A percentile compares a stretch with the other conserved stretches of the same genome.
Conservation (phyloP, 192 early-diverging fungal genomes). For the Ambispora gerdemannii region DNA sequence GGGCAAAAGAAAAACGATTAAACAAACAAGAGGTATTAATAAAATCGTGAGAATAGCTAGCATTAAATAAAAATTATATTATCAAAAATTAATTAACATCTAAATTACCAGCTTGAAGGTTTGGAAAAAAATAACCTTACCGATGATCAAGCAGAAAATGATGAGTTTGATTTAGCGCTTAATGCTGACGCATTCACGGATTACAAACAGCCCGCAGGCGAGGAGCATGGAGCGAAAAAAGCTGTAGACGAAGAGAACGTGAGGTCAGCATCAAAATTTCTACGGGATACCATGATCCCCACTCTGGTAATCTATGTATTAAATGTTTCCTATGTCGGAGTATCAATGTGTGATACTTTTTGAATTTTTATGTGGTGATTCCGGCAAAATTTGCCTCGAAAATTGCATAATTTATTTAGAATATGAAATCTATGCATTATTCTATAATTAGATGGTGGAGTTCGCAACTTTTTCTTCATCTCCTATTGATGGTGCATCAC, state of each 20-base stretch:
- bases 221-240: conserved; percentile 35
- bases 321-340: no score
- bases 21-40: conserved; percentile 41
- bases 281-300: conserved; percentile 65
- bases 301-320: conserved; percentile 58
- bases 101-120: background rate
- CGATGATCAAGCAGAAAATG: background rate
- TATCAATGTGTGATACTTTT: no score
- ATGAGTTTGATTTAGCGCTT: conserved; percentile 48
- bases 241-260: conserved; percentile 34
- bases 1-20: conserved; percentile 55
- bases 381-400: conserved; percentile 16
- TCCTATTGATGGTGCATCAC: conserved; percentile 73
- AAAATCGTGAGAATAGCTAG: no score
- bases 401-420: no score
- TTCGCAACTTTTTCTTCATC: conserved; percentile 66
- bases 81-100: background rate
- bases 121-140: background rate
- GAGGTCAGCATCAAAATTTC: conserved; percentile 74
- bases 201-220: conserved; percentile 12
- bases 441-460: conserved; percentile 46
- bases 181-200: conserved; percentile 51
- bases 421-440: no score
- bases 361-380: conserved; percentile 20
- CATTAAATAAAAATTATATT: background rate